Base-by-base conservation (phyloP, 2,329 filamentous ascomycete genomes). In the Botrytis fabae region DNA sequence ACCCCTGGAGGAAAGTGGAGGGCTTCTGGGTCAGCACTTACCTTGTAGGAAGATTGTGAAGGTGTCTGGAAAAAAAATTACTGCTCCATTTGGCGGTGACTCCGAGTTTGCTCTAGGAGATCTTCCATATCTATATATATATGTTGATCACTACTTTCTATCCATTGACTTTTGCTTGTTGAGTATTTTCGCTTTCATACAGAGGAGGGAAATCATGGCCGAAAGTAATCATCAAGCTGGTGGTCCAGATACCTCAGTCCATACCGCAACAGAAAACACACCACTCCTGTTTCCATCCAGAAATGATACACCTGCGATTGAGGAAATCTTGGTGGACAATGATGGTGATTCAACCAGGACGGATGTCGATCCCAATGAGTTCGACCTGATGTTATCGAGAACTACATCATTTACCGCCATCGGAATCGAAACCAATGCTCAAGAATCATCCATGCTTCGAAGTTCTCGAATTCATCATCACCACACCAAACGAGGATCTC, bases 271-370 rank as follows among this genome's bases (percentile, higher is more conserved):
- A 28, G 72, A 73, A 51, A 54, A 61, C 20, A 73, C 72, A 16
- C 51, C 72, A 12, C 61, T 73, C 2, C 38, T 73, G 20, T 76
- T 76, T 22, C 69, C 74, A 38, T 71, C 76, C 18, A 51, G 48
- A 32, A 60, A 46, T 2, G 28, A n/a, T 71, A 78, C 25, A 46
- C 73, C 6, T 38, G 66, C 28, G 64, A 73, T 73, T 44, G 70
- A 44, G 14, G 62, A 28, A 38, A 18, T 28, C 12, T 60, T 60
- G 62, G 32, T 38, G 20, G 74, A 74, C 12, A 75, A 78, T 25
- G 77, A 77, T 25, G 54, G 18, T 2, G 62, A 73, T 40, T 63
- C 69, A n/a, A 16, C 81, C 79, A 88, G 85, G 77, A 89, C 44
- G 0, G 78, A 80, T 14, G 79, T 80, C 46, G 77, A 79, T 38